phyloP scores from a whole-genome alignment of 352 stramenopile genomes.

The Phytopythium vexans region DNA sequence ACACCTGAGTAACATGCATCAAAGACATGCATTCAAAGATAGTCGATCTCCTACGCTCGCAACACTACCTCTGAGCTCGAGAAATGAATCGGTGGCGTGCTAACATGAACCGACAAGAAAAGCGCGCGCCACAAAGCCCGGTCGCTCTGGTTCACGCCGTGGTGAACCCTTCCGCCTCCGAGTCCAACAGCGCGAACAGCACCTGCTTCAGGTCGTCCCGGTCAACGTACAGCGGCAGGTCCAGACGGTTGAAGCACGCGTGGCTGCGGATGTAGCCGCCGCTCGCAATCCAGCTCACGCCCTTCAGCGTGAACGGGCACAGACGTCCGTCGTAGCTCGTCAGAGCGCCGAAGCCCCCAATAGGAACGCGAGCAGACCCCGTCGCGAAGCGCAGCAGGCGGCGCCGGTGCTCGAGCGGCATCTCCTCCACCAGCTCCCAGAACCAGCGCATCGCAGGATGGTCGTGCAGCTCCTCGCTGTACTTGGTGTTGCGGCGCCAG shows the following conservation, averaged over 20 bases:
- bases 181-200: slow-evolving; percentile 42
- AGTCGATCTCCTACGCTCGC: too few relatives aligned
- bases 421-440: slow-evolving; percentile 72
- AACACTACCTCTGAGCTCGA: too few relatives aligned
- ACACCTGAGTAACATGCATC: too few relatives aligned
- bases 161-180: slow-evolving; percentile 62
- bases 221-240: slow-evolving; percentile 91
- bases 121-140: too few relatives aligned
- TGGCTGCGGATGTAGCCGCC: slow-evolving; percentile 48
- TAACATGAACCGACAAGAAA: too few relatives aligned
- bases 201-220: slow-evolving; percentile 69
- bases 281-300: slow-evolving; percentile 18
- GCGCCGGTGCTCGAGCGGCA: slow-evolving; percentile 39
- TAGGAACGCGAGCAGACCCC: slow-evolving; percentile 47
- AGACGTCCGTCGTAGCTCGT: slow-evolving; percentile 49
- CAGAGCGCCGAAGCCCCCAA: slow-evolving; percentile 43
- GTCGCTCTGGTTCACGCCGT: slow-evolving; percentile 23
- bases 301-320: slow-evolving; percentile 47
- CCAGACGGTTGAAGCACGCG: slow-evolving; percentile 83
- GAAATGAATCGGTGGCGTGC: too few relatives aligned
- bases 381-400: slow-evolving; percentile 55
- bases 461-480: slow-evolving; percentile 22
- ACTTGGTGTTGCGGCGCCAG: slow-evolving; percentile 84
- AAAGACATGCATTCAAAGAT: too few relatives aligned
- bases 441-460: slow-evolving; percentile 29